Conservation (phyloP, 768 basidiomycete species). For the Lentinula sp. region DNA sequence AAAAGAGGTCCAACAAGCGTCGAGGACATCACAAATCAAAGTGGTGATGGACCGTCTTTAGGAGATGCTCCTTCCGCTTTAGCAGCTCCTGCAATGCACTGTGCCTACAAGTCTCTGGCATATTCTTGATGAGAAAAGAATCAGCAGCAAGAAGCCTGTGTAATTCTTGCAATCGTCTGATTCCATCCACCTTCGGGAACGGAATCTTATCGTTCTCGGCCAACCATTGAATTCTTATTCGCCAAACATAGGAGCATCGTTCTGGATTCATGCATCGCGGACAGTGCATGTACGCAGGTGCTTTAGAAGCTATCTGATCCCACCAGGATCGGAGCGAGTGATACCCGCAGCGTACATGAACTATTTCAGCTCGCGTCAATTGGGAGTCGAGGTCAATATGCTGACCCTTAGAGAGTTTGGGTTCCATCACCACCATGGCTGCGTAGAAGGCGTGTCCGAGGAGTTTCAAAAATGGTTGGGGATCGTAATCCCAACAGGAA, state of each 20-base stretch:
- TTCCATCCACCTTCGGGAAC: slow-evolving; percentile 25
- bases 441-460: slow-evolving; percentile 28
- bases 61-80: slow-evolving; percentile 22
- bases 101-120: slow-evolving; percentile 28
- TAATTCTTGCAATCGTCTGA: slow-evolving; percentile 26
- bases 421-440: slow-evolving; percentile 20
- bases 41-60: slow-evolving; percentile 29
- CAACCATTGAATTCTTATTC: slow-evolving; percentile 24
- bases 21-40: slow-evolving; percentile 24
- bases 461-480: slow-evolving; percentile 13
- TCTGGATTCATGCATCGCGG: slow-evolving; percentile 28
- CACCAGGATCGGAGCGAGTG: slow-evolving; percentile 27
- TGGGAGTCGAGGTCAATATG: slow-evolving; percentile 11
- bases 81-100: slow-evolving; percentile 26
- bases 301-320: slow-evolving; percentile 20
- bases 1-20: background rate
- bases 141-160: slow-evolving; percentile 23
- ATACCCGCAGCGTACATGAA: slow-evolving; percentile 28
- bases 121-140: slow-evolving; percentile 20
- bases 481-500: slow-evolving; percentile 13
- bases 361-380: slow-evolving; percentile 21
- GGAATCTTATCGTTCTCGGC: slow-evolving; percentile 15
- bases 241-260: slow-evolving; percentile 32
- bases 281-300: slow-evolving; percentile 23
- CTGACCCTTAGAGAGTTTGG: slow-evolving; percentile 13